Percentiles rank a stretch among this genome's conserved stretches.
Conservation (phyloP, 2,329 filamentous ascomycete genomes). For the Trichoderma polysporum region DNA sequence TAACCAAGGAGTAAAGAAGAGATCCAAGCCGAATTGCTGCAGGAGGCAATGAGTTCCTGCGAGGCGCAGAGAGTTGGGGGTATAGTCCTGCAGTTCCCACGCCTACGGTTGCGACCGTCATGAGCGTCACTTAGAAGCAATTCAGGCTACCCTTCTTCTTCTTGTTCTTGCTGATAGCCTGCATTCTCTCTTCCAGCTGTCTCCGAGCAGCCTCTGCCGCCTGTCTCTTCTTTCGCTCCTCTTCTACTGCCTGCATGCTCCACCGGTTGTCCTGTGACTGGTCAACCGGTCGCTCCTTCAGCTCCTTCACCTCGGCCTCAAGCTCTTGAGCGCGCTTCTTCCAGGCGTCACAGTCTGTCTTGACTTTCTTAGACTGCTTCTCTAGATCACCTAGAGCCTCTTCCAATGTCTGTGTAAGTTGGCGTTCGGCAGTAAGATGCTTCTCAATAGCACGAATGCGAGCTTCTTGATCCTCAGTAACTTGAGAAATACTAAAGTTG, state of each 20-base stretch:
- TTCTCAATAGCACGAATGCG: constrained; percentile 96
- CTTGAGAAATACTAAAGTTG: constrained; percentile 63
- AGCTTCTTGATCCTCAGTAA: constrained; percentile 91
- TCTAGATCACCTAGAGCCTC: constrained; percentile 95
- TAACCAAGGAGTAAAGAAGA: background rate
- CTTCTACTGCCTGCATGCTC: constrained; percentile 87
- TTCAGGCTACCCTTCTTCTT: constrained; percentile 96
- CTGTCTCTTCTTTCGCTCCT: constrained; percentile 89
- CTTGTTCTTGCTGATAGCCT: constrained; percentile 81
- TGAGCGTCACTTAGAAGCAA: constrained; percentile 70
- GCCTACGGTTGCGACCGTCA: background rate
- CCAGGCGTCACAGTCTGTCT: constrained; percentile 86
- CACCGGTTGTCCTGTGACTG: constrained; percentile 57
- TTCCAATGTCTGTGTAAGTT: constrained; percentile 91
- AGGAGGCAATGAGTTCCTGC: background rate
- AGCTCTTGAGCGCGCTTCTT: constrained; percentile 78
- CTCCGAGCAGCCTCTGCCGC: constrained; percentile 86
- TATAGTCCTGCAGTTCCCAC: constrained; percentile 19
- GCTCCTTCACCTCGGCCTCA: constrained; percentile 69
- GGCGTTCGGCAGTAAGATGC: constrained; percentile 91
- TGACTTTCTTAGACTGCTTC: constrained; percentile 85
- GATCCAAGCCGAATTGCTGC: background rate
- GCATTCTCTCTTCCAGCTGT: constrained; percentile 93
- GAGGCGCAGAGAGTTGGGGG: constrained; percentile 20
- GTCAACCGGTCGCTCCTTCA: constrained; percentile 53